A percentile compares a stretch with the other conserved stretches of the same genome.
Conservation (phyloP, 495 filamentous ascomycete species). For the Penicillium longicatenatum region DNA sequence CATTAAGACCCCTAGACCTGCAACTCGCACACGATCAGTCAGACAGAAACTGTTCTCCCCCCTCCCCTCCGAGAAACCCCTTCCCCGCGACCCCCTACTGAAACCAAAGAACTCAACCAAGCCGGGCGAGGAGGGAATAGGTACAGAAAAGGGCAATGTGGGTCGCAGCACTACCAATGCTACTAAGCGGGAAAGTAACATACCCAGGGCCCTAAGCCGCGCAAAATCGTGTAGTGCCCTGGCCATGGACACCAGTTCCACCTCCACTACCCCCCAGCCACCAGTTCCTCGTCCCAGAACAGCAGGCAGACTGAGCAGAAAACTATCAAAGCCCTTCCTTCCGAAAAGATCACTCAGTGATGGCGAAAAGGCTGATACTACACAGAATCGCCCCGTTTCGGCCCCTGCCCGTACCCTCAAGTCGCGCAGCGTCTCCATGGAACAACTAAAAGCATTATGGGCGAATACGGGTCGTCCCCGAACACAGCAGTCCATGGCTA, state of each 20-base stretch:
- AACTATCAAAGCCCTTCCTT: slow-evolving; percentile 34
- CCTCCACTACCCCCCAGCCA: slow-evolving; percentile 9
- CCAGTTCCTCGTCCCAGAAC: slow-evolving; percentile 23
- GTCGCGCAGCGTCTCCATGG: slow-evolving; percentile 32
- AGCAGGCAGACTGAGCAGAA: slow-evolving; percentile 27
- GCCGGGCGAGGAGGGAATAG: slow-evolving; percentile 10
- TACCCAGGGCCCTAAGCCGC: slow-evolving; percentile 16
- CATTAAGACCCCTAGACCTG: slow-evolving; percentile 12
- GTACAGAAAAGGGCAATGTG: slow-evolving; percentile 24
- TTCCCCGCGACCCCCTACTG: slow-evolving; percentile 36
- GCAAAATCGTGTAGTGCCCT: slow-evolving; percentile 32
- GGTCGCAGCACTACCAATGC: slow-evolving; percentile 2
- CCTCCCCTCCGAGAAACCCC: slow-evolving; percentile 28
- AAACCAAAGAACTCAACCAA: slow-evolving; percentile 10
- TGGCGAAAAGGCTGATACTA: slow-evolving; percentile 17
- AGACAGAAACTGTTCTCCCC: slow-evolving; percentile 25
- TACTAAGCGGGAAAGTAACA: slow-evolving; percentile 10
- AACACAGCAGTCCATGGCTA: slow-evolving; percentile 18
- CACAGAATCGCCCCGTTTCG: slow-evolving; percentile 27
- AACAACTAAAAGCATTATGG: slow-evolving; percentile 30
- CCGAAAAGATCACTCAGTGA: slow-evolving; percentile 24
- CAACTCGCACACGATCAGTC: slow-evolving; percentile 22
- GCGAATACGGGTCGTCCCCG: slow-evolving; percentile 18
- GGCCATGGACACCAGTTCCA: slow-evolving; percentile 13
- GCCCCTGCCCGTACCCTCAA: slow-evolving; percentile 31